Conservation (phyloP, 768 basidiomycete species). For the Hortiboletus campestris region DNA sequence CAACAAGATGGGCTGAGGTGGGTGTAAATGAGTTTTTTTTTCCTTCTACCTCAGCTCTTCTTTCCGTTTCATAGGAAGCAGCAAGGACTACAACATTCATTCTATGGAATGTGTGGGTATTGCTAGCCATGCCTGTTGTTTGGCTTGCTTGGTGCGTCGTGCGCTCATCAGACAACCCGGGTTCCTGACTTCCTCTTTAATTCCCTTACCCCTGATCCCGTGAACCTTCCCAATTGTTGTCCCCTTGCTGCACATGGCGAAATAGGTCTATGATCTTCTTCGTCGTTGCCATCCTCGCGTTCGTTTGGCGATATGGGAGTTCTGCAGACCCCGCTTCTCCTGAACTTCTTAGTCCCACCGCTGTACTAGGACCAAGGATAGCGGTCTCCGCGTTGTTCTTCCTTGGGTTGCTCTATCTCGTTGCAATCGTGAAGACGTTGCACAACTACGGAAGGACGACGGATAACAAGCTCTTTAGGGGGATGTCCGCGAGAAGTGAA, state of each 20-base stretch:
- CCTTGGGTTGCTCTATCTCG: constrained; percentile 61
- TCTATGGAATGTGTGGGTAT: constrained; percentile 68
- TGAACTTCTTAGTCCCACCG: constrained; percentile 35
- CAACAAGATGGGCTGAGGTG: constrained; percentile 73
- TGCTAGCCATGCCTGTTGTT: constrained; percentile 63
- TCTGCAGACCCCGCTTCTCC: constrained; percentile 37
- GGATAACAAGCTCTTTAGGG: neutral
- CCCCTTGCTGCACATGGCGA: neutral
- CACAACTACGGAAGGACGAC: constrained; percentile 48
- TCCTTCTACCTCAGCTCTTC: neutral
- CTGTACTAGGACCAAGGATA: constrained; percentile 52
- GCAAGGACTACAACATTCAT: constrained; percentile 46
- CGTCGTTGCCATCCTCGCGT: constrained; percentile 59
- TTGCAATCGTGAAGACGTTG: constrained; percentile 60
- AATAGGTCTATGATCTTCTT: constrained; percentile 67
- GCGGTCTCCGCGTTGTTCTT: constrained; percentile 51
- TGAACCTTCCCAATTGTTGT: neutral
- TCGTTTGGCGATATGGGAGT: constrained; percentile 63
- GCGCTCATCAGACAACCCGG: neutral
- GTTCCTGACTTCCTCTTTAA: neutral
- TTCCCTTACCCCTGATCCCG: neutral
- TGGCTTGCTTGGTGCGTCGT: constrained; percentile 64
- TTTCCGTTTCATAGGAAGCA: constrained; percentile 47
- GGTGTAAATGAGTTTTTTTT: neutral
- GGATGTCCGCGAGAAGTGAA: neutral